Base-by-base conservation (phyloP, 768 basidiomycete species). In the Amanita pallidorosea region DNA sequence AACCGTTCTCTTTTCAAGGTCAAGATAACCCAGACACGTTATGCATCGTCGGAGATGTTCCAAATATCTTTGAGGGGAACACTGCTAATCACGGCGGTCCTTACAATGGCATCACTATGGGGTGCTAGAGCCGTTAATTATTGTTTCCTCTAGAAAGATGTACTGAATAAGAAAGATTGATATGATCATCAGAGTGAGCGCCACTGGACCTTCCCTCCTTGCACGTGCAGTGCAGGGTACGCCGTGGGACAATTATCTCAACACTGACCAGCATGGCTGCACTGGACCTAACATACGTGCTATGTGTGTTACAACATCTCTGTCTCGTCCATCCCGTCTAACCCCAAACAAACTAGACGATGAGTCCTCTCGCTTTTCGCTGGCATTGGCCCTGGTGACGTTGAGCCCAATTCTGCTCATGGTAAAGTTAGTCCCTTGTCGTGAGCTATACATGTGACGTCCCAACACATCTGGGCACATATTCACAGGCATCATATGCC, bases 391-490 rank as follows among this genome's bases (percentile, higher is more conserved):
- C 23, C 63, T 86, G 40, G 63, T 85, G 48, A 84, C 84, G 0
- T 66, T 86, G 23, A 83, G 74, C 53, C 84, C 84, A 8, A 83
- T 86, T 51, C 70, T 85, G 17, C 72, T 86, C 51, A 85, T 85
- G 83, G 84, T 84, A 60, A 43, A 66, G 57, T 15, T 37, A 45
- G 37, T 47, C 29, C 35, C 29, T 38, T 45, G 34, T 42, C 18
- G 34, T 25, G 17, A 47, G 5, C 55, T 29, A n/a, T n/a, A 47
- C 29, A 25, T 55, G 27, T 46, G 34, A 50, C 46, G 17, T 40
- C 38, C 44, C 50, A 31, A 25, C 22, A 22, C 22, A 25, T 33
- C 42, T 45, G 5, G 7, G 43, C n/a, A 17, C 33, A 25, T 46
- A 15, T 25, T 8, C 44, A 47, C 36, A 91, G 88, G 79, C 88